phyloP scores from a whole-genome alignment of 257 asterid species.

The Ophiorrhiza pumila region DNA sequence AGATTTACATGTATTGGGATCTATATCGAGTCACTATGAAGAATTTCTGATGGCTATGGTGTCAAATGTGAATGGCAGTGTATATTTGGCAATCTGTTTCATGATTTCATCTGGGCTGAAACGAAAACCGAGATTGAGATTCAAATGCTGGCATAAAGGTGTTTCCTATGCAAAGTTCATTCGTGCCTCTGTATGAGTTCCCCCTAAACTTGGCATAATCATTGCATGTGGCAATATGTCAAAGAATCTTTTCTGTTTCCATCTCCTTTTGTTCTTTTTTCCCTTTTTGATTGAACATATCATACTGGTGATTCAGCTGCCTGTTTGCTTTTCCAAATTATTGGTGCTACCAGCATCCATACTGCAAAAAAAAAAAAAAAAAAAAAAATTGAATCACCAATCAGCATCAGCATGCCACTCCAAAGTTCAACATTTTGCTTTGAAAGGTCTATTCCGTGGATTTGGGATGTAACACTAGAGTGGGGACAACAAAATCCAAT shows the following conservation, averaged over 20 bases:
- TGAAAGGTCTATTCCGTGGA: not conserved
- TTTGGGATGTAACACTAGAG: not conserved
- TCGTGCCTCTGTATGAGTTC: not conserved
- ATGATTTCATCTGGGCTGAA: conserved; percentile 5
- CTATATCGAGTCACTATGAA: not conserved
- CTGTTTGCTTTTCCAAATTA: conserved; percentile 39
- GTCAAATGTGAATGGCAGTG: not conserved
- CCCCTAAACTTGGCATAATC: conserved; percentile 4
- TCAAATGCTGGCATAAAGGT: not conserved
- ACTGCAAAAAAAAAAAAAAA: conserved; percentile 23
- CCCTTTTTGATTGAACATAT: conserved; percentile 1
- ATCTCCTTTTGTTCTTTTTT: not conserved
- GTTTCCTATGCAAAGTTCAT: not conserved
- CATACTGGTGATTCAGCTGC: conserved; percentile 29
- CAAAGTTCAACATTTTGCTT: conserved; percentile 6
- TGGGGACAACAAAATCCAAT: not conserved
- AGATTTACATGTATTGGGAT: conserved; percentile 8
- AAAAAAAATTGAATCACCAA: not conserved
- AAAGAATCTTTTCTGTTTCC: not conserved
- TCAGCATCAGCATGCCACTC: not conserved
- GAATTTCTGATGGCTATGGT: not conserved
- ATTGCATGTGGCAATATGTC: conserved; percentile 5
- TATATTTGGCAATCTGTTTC: not conserved
- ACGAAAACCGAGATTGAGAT: not conserved
- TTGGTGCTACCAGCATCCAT: conserved; percentile 54